Conservation (phyloP, 495 filamentous ascomycete genomes). For the Pyrenula massariospora region DNA sequence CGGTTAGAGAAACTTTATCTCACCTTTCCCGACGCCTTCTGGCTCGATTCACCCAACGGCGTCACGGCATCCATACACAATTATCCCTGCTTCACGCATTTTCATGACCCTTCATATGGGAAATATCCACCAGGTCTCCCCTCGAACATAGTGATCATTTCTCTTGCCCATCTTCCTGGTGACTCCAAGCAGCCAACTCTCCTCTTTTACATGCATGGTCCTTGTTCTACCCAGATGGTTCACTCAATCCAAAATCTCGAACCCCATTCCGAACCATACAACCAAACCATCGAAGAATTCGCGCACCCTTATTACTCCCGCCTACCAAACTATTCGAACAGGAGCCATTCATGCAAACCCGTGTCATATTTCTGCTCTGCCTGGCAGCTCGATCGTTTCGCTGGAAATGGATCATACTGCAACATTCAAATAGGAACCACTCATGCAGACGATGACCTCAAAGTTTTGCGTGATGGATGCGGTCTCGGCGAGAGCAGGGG, state of each 20-base stretch:
- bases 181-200: background rate
- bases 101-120: too few species aligned
- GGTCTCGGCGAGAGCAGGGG: background rate
- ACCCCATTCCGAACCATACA: background rate
- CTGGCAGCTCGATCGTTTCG: background rate
- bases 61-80: background rate
- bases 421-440: background rate
- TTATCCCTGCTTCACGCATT: background rate
- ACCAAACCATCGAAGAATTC: background rate
- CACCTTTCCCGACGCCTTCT: slow-evolving; percentile 4
- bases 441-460: background rate
- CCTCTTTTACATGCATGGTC: background rate
- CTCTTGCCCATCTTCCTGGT: background rate
- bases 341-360: background rate
- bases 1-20: too few species aligned
- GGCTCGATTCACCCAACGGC: background rate
- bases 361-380: background rate
- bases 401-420: background rate
- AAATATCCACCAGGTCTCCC: too few species aligned
- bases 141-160: too few species aligned
- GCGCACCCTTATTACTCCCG: background rate
- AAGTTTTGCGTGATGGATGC: background rate
- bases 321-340: background rate
- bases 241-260: background rate
- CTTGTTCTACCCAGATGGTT: background rate